These are phyloP conservation scores for Solanum peruvianum DNA, from an alignment of 257 asterid species.

Conservation along the genomic window DNA sequence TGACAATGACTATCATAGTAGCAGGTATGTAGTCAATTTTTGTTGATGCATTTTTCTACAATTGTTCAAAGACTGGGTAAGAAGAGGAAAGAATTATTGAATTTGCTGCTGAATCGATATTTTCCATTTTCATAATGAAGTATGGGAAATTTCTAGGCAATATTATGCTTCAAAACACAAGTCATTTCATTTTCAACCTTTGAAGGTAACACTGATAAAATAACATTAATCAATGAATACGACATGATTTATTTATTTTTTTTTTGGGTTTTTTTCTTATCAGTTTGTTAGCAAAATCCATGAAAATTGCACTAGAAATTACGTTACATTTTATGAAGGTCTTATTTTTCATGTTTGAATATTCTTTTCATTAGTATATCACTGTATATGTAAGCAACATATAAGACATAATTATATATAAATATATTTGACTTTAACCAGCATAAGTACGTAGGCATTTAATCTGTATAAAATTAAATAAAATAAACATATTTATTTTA, in stretches of 20 bases:
- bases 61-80: neutral
- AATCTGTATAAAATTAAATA: neutral
- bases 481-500: no score
- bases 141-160: neutral
- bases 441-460: neutral
- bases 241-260: neutral
- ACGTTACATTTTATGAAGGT: neutral
- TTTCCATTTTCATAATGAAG: neutral
- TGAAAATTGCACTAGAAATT: neutral
- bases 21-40: neutral
- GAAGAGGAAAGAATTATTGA: neutral
- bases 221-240: neutral
- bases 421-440: neutral
- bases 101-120: neutral
- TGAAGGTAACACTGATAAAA: neutral
- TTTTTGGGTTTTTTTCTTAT: neutral
- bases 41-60: neutral
- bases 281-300: neutral
- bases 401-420: neutral
- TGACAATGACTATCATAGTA: neutral
- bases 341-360: neutral
- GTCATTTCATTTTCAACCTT: neutral
- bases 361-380: neutral
- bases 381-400: neutral
- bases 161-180: neutral